A percentile compares a stretch with the other conserved stretches of the same genome.
phyloP scores from a whole-genome alignment of 1,284 basidiomycete species.

The Moesziomyces sp. region DNA sequence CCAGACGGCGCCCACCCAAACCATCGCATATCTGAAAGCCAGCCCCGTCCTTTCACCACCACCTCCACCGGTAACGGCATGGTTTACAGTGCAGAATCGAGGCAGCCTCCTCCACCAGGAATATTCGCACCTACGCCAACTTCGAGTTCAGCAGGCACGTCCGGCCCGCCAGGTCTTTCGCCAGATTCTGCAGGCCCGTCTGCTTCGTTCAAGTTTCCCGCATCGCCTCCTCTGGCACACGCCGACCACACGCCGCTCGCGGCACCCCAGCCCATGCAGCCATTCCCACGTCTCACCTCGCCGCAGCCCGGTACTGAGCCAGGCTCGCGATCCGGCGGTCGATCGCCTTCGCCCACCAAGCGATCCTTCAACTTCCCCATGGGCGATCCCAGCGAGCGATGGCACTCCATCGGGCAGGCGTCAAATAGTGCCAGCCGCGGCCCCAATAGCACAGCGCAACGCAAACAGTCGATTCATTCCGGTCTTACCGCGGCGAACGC shows the following conservation, averaged over 20 bases:
- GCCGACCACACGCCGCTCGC: constrained; percentile 23
- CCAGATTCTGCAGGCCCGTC: constrained; percentile 6
- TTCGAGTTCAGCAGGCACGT: constrained; percentile 8
- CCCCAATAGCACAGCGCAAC: constrained; percentile 16
- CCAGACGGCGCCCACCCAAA: constrained; percentile 23
- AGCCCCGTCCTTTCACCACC: constrained; percentile 7
- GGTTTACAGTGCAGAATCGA: constrained; percentile 14
- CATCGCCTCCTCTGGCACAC: constrained; percentile 27
- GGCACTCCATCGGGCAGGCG: constrained; percentile 55
- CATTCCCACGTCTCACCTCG: constrained; percentile 52
- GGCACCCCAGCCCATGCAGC: constrained; percentile 52
- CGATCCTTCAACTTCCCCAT: constrained; percentile 52
- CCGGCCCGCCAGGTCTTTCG: constrained; percentile 11
- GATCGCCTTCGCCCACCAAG: constrained; percentile 58
- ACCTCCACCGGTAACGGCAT: constrained; percentile 9
- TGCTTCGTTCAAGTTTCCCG: constrained; percentile 14
- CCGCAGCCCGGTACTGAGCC: constrained; percentile 40
- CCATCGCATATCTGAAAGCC: constrained; percentile 12
- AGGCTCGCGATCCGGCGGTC: constrained; percentile 16
- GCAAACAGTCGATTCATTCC: constrained; percentile 37
- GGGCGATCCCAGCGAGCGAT: constrained; percentile 54
- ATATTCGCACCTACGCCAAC: constrained; percentile 11
- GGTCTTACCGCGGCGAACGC: constrained; percentile 15
- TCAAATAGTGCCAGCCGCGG: constrained; percentile 12
- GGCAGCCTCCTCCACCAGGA: constrained; percentile 14